Evolutionary conservation across 768 basidiomycete genomes (phyloP).

Genomic region (Thelephora ganbajun): DNA sequence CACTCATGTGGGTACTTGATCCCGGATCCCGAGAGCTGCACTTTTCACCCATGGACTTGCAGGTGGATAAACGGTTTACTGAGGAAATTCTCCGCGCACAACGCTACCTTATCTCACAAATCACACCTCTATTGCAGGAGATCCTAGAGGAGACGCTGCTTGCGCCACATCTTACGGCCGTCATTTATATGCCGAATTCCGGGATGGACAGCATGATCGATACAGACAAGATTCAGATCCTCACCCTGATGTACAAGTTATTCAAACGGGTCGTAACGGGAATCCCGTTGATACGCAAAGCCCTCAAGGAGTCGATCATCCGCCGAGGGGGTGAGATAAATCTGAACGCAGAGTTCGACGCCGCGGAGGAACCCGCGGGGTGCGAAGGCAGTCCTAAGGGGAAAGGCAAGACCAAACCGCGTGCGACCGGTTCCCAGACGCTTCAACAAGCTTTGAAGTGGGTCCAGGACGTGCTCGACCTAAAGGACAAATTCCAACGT

Average conservation of each 20-base stretch:
- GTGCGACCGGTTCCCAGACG: constrained; percentile 29
- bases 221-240: constrained; percentile 57
- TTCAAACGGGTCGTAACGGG: constrained; percentile 59
- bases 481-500: constrained; percentile 84
- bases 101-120: constrained; percentile 74
- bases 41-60: constrained; percentile 9
- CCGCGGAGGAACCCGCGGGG: constrained; percentile 22
- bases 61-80: constrained; percentile 72
- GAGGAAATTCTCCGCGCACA: constrained; percentile 76
- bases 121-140: constrained; percentile 48
- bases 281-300: constrained; percentile 42
- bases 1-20: constrained; percentile 39
- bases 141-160: constrained; percentile 73
- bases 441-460: constrained; percentile 65
- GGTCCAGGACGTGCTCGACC: constrained; percentile 82
- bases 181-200: constrained; percentile 70
- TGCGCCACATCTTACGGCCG: constrained; percentile 55
- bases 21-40: neutral
- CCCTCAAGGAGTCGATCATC: constrained; percentile 59
- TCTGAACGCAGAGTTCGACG: constrained; percentile 24
- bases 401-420: constrained; percentile 29
- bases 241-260: constrained; percentile 67
- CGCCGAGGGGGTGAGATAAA: constrained; percentile 74
- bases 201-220: constrained; percentile 86
- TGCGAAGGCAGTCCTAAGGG: constrained; percentile 26